These are phyloP conservation scores for Fraxinus nigra DNA, from an alignment of 305 asterid genomes.

Conservation along the genomic window DNA sequence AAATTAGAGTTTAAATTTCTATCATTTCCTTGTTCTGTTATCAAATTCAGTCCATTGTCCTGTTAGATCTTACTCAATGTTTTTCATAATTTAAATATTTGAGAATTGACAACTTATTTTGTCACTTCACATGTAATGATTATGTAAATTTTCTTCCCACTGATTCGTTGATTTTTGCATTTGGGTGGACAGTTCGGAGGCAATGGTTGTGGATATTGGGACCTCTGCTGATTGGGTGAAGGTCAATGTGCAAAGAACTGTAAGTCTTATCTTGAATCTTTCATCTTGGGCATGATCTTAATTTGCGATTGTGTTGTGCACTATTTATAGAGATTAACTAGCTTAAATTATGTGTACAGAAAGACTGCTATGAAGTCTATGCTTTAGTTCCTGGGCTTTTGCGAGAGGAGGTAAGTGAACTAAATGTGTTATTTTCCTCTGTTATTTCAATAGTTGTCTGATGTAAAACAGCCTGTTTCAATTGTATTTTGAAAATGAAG, in stretches of 20 bases:
- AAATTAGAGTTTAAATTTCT: background rate
- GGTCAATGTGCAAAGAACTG: slow-evolving; percentile 89
- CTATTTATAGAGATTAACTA: slow-evolving; percentile 28
- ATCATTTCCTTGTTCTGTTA: background rate
- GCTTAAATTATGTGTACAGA: slow-evolving; percentile 48
- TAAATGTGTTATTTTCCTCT: slow-evolving; percentile 8
- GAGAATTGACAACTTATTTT: background rate
- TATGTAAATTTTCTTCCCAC: slow-evolving; percentile 1
- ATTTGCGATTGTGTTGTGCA: slow-evolving; percentile 12
- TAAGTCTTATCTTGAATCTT: slow-evolving; percentile 30
- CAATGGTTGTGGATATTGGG: slow-evolving; percentile 80
- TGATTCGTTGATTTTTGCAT: slow-evolving; percentile 11
- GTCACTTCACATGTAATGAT: slow-evolving; percentile 18
- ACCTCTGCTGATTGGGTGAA: slow-evolving; percentile 95
- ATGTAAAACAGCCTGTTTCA: background rate
- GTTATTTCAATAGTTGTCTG: background rate
- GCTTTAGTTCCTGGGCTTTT: slow-evolving; percentile 95
- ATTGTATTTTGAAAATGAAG: background rate
- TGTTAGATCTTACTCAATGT: background rate
- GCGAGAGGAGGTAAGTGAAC: slow-evolving; percentile 85
- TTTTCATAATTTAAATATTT: background rate
- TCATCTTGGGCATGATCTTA: slow-evolving; percentile 16
- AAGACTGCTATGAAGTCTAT: slow-evolving; percentile 92
- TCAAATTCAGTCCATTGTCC: background rate
- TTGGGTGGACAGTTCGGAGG: slow-evolving; percentile 49